phyloP scores from a whole-genome alignment of 192 early-diverging fungal species.

The Thoreauomyces humboldtii region DNA sequence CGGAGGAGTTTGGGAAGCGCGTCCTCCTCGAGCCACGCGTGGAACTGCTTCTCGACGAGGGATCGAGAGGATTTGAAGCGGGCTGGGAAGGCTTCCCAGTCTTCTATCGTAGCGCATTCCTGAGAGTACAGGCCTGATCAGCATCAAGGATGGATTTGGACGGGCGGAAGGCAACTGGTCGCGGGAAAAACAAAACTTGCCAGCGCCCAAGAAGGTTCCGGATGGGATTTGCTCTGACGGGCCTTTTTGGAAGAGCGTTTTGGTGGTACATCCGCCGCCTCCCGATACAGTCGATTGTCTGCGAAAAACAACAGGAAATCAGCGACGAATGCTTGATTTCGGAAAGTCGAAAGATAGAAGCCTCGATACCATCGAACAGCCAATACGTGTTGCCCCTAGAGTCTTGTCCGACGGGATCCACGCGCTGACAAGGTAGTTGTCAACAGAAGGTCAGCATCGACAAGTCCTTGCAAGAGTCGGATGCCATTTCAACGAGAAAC shows the following conservation, averaged over 20 bases:
- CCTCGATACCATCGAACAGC: conserved; percentile 70
- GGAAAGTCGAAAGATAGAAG: neutral
- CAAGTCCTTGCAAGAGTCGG: no score
- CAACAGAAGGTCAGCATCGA: no score
- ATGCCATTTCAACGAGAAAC: no score
- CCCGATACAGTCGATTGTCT: conserved; percentile 73
- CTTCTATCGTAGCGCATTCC: conserved; percentile 53
- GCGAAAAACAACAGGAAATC: neutral
- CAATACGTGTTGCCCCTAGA: conserved; percentile 67
- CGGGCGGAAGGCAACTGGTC: no score
- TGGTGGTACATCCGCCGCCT: conserved; percentile 44
- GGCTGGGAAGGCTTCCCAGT: conserved; percentile 67
- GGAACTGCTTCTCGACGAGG: conserved; percentile 55
- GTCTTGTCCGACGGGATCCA: conserved; percentile 73
- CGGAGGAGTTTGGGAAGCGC: conserved; percentile 58
- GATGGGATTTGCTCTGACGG: conserved; percentile 23
- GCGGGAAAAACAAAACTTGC: conserved; percentile 14
- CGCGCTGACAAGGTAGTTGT: conserved; percentile 44
- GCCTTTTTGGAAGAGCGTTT: conserved; percentile 20
- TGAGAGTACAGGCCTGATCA: conserved; percentile 29
- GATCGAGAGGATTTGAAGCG: conserved; percentile 53
- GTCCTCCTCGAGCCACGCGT: conserved; percentile 52
- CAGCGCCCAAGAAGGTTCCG: conserved; percentile 22
- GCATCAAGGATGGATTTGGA: conserved; percentile 6
- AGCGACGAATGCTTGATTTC: no score